Percentiles rank a stretch among this genome's conserved stretches.
These are phyloP conservation scores for Malus hybrid DNA, from an alignment of 331 rosid genomes.

Conservation along the genomic window DNA sequence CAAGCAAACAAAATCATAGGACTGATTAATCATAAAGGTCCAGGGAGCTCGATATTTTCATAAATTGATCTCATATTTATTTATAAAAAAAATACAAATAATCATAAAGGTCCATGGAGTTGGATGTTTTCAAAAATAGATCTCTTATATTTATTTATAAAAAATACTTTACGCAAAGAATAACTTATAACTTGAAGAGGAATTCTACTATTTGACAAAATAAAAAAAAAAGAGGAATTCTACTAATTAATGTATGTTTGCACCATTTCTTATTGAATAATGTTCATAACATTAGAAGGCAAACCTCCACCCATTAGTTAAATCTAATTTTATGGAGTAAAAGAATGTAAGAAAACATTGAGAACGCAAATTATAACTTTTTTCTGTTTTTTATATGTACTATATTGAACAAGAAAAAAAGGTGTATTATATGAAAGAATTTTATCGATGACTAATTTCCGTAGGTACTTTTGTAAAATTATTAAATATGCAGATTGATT, in stretches of 20 bases:
- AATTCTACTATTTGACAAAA: too few species aligned
- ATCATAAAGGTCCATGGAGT: not conserved
- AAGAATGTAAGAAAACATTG: not conserved
- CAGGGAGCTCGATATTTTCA: too few species aligned
- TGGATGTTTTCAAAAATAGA: not conserved
- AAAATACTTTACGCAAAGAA: too few species aligned
- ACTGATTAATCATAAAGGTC: too few species aligned
- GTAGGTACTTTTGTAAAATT: not conserved
- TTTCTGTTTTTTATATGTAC: too few species aligned
- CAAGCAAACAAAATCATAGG: too few species aligned
- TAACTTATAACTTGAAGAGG: not conserved
- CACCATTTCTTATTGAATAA: not conserved
- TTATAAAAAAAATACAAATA: too few species aligned
- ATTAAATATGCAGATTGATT: not conserved
- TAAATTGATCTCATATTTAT: too few species aligned
- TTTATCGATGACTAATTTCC: too few species aligned
- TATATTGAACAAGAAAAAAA: not conserved
- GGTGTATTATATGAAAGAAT: not conserved
- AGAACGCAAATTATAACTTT: too few species aligned
- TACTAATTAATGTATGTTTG: not conserved
- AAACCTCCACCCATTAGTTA: not conserved
- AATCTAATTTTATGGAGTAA: not conserved
- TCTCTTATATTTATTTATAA: too few species aligned
- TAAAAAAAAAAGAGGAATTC: too few species aligned
- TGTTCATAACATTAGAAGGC: not conserved